phyloP scores from a whole-genome alignment of 441 rosid genomes.

The Gossypium gossypioides region DNA sequence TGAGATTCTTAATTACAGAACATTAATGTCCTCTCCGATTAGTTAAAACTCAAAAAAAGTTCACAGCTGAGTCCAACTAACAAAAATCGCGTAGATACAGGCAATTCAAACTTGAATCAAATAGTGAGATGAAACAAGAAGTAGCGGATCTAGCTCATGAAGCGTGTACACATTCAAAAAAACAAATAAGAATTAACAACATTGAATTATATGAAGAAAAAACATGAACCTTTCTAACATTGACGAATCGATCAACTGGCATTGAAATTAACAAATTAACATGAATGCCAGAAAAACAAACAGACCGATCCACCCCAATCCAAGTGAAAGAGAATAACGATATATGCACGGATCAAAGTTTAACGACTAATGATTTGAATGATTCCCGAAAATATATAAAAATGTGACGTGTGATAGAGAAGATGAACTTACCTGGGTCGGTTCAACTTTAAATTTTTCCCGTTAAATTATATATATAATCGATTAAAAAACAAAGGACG shows the following conservation, averaged over 20 bases:
- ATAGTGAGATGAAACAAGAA: background rate
- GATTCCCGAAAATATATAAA: background rate
- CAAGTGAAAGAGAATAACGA: background rate
- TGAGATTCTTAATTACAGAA: background rate
- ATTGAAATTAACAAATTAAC: background rate
- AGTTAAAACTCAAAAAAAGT: background rate
- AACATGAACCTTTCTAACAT: constrained; percentile 13
- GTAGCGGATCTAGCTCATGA: constrained; percentile 24
- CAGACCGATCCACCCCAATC: constrained; percentile 8
- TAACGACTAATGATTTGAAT: constrained; percentile 4
- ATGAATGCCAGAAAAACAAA: background rate
- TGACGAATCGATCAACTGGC: constrained; percentile 14
- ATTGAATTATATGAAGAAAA: background rate
- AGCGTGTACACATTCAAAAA: background rate
- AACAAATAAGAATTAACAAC: background rate
- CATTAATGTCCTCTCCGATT: background rate
- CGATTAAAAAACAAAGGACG: background rate
- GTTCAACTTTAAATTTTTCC: constrained; percentile 3
- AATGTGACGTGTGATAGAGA: background rate
- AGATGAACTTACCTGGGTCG: constrained; percentile 19
- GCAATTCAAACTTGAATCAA: constrained; percentile 8
- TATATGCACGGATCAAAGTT: constrained; percentile 11
- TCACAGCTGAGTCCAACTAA: background rate
- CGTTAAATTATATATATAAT: background rate
- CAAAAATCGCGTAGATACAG: background rate